Percentiles rank a stretch among this genome's conserved stretches.
These are phyloP conservation scores for Ceratobasidium sp. DNA, from an alignment of 1,284 basidiomycete genomes.

Conservation along the genomic window DNA sequence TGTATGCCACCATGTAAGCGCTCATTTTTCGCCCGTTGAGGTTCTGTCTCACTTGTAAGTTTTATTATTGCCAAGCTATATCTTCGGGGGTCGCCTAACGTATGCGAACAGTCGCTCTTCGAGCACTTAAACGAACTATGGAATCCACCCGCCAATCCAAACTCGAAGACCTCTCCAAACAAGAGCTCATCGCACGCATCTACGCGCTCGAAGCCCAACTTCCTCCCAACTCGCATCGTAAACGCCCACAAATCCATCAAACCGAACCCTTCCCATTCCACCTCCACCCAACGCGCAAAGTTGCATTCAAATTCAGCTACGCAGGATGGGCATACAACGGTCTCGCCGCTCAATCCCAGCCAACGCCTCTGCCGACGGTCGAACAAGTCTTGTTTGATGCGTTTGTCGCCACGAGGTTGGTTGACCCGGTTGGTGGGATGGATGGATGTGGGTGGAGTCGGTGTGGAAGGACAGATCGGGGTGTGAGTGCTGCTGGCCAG, in stretches of 20 bases:
- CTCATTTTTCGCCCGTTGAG: background rate
- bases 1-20: background rate
- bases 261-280: conserved; percentile 67
- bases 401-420: conserved; percentile 75
- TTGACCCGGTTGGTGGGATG: conserved; percentile 79
- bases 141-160: background rate
- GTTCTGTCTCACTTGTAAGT: conserved; percentile 4
- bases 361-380: conserved; percentile 86
- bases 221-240: conserved; percentile 40
- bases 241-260: conserved; percentile 27
- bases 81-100: background rate
- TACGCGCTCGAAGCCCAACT: conserved; percentile 63
- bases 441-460: conserved; percentile 91
- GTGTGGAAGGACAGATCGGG: conserved; percentile 94
- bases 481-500: conserved; percentile 95
- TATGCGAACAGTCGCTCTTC: conserved; percentile 35
- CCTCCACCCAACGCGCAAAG: conserved; percentile 82
- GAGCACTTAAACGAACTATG: conserved; percentile 26
- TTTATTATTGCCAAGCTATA: background rate
- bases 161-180: conserved; percentile 55
- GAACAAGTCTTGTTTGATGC: conserved; percentile 90
- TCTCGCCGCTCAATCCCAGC: conserved; percentile 81
- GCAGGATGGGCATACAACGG: conserved; percentile 94
- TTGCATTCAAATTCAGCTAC: conserved; percentile 93
- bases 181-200: conserved; percentile 76